Base-by-base conservation (phyloP, 306 rosid genomes). In the Dalbergia oliveri region DNA sequence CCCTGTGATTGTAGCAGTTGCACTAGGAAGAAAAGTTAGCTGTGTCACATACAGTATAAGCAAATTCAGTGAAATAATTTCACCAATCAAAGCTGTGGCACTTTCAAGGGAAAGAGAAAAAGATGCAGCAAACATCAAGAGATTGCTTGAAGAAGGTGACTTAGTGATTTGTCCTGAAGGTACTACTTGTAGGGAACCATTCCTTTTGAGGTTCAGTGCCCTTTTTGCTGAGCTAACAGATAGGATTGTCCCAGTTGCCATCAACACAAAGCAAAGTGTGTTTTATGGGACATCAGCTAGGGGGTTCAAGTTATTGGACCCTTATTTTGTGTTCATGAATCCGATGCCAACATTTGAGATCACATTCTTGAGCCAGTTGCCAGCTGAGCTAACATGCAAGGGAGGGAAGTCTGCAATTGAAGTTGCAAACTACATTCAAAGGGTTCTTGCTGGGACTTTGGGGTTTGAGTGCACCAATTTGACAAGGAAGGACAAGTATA, bases 1-100 rank as follows among this genome's bases (percentile, higher is more conserved):
- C 80, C 99, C 99, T 0, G 91, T 95, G n/a, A 84, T 91, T 15
- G 73, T 84, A 4, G 90, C 96, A 0, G 95, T 93, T 33, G 96
- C 91, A 4, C 69, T 95, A 1, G 94, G 93, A 35, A 87, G 99
- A 44, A 93, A 94, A 86, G 80, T 94, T 16, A 94, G 97, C 61
- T 93, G 97, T 41, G 99, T 94, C 33, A 93, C 99, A 0, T 94
- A 94, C n/a, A 94, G 99, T 65, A 89, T 93, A 8, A 94, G 97
- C 84, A 94, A 91, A 47, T 94, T 94, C 72, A 77, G 87, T 0
- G 95, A 93, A 39, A 34, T 94, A 0, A 87, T 94, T 5, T 94
- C 99, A 2, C 99, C 99, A 1, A 93, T 94, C 23, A 93, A 87
- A 69, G 89, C 99, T 0, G 94, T 94, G 11, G 94, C 97, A 0